Evolutionary conservation across 2,329 filamentous ascomycete genomes (phyloP), one percentile per base, ranked within the genome.

Genomic region (Exophiala lecanii-corni): DNA sequence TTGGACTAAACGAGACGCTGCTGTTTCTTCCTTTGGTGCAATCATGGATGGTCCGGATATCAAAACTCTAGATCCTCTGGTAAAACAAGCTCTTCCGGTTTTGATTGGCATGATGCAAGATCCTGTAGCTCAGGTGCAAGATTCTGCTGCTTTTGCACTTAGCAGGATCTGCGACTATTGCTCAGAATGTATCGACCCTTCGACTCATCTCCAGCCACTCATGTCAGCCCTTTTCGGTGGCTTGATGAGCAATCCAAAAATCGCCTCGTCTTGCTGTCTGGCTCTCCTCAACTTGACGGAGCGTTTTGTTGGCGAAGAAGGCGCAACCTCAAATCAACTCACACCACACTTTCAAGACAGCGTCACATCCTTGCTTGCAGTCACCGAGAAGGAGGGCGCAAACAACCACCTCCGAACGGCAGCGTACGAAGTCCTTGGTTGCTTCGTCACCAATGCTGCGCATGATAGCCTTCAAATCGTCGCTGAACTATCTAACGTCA

Each of bases 1-100:
- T 67, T 98, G 92, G 92, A 89, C 94, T 65, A 79, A 82, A 65
- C 82, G 92, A 57, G 92, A 98, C 70, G 92, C 92, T 40, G 89
- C 92, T 38, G 92, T 98, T 21, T 95, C 92, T 47, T 89, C 92
- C 13, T 97, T 98, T 57, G 92, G 92, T 51, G 92, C 89, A 55
- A 97, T 98, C 58, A 96, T 98, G 89, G 92, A 98, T 62, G 92
- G 92, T 18, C 92, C 92, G 1, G 92, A 97, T 46, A 86, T 94
- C 66, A 87, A 86, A 70, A 81, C 91, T 37, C 73, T 98, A 39
- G 88, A 94, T 59, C 89, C 91, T 43, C 84, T 98, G 43, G 87
- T 98, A 60, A 95, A 95, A 73, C 91, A 96, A 65, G 92, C 89
- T 49, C 78, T 98, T 37, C 85, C 87, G 39, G 86, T 96, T 41